Base-by-base conservation (phyloP, 768 basidiomycete species). In the Clitopilus hobsonii region DNA sequence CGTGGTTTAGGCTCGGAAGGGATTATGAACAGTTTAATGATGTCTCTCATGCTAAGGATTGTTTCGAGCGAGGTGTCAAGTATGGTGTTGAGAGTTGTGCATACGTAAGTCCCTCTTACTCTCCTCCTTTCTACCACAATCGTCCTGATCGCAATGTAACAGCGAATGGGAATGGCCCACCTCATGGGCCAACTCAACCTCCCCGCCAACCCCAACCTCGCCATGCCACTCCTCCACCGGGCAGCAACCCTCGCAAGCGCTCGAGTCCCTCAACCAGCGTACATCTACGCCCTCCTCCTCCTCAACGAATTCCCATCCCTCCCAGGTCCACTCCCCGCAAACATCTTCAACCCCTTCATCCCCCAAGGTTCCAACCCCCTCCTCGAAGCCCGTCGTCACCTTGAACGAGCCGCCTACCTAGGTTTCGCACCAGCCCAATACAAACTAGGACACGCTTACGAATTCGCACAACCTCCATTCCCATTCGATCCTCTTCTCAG, bases 151-250 rank as follows among this genome's bases (percentile, higher is more conserved):
- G 22, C 27, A 14, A 27, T 25, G 16, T 45, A 52, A n/a, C 58
- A 94, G 90, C 86, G 95, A 0, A 80, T 98, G 74, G 95, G 93
- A 0, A 95, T 96, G 87, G 95, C 94, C 0, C 78, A 94, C 64
- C 74, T 98, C 7, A 80, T 94, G 62, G 94, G 92, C 27, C 96
- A 98, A 66, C 85, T 98, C 18, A 79, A 80, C 8, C 74, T 91
- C 10, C 70, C 77, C 1, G 61, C 78, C 3, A 77, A 81, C 50
- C 78, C 80, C 0, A 67, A 78, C 10, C 64, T 68, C 1, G 95
- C 89, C 0, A 67, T 96, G 1, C 81, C 87, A 0, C 76, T 93
- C 38, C 82, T 98, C 16, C 80, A 85, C 49, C 82, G 82, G 26
- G 91, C 96, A 0, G 94, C 94, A 0, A 82, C 81, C 1, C 75